Evolutionary conservation across 805 yeast species (phyloP), one percentile per base, ranked within the genome.

Genomic region (Nakazawaea pomicola): DNA sequence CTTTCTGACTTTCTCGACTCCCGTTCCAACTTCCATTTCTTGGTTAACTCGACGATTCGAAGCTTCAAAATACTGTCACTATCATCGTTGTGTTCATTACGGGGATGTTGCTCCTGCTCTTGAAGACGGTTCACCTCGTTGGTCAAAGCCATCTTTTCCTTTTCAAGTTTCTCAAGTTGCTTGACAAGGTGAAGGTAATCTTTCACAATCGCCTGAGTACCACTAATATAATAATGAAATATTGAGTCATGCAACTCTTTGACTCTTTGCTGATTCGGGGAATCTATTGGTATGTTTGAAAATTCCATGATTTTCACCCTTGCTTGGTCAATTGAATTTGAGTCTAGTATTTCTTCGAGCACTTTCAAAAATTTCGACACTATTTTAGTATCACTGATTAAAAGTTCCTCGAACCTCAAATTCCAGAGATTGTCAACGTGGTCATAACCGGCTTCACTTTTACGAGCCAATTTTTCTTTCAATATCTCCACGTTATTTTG

Each of bases 11-110:
- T 73, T 23, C 89, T 60, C 15, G 83, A 74, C 55, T 83, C 93
- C 46, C 88, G 65, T 47, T 84, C 90, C 5, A 78, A 68, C 50
- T 79, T 78, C 82, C 86, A 80, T 51, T 81, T 67, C 46, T 67
- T 74, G 30, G 76, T 75, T 32, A 84, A 56, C 48, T 80, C 88
- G 18, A 76, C 80, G 12, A 82, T 62, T 41, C 88, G 64, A 34
- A 78, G 49, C 41, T 64, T 66, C 34, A 70, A 57, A 24, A 73
- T 59, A 19, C 8, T 29, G 3, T 16, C 29, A 5, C 16, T 29
- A 4, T 16, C 29, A 5, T 19, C 25, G 5, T 33, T 20, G n/a
- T 23, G 33, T 16, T 25, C 25, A 17, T 14, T 15, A 24, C 29
- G 16, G 12, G 18, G n/a, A 11, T 27, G 35, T 6, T 23, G 12